Percentiles rank a stretch among this genome's conserved stretches.
phyloP scores from a whole-genome alignment of 129 eudicot genomes.

The Cynara cardunculus region DNA sequence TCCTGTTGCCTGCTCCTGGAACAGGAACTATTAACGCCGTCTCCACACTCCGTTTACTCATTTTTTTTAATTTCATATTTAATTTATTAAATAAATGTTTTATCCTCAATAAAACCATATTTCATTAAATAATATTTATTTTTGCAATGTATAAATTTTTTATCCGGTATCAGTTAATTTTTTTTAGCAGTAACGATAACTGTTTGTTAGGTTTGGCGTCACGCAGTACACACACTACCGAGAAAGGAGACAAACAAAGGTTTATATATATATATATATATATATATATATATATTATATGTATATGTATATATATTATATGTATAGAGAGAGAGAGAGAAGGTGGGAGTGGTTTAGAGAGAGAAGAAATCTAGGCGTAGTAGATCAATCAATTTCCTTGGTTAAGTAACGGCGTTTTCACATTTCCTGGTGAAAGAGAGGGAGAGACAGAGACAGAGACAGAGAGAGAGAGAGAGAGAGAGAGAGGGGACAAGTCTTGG shows the following conservation, averaged over 20 bases:
- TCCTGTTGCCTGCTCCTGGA: conserved; percentile 54
- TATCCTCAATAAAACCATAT: neutral
- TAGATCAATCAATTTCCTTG: conserved; percentile 38
- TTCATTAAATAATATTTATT: neutral
- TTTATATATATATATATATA: neutral
- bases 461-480: conserved; percentile 13
- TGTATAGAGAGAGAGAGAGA: conserved; percentile 26
- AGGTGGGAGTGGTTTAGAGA: conserved; percentile 3
- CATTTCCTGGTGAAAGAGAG: conserved; percentile 16
- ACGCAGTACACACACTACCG: conserved; percentile 25
- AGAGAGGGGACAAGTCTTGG: neutral
- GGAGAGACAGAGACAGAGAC: conserved; percentile 12
- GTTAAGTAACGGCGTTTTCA: conserved; percentile 63
- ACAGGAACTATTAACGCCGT: conserved; percentile 31
- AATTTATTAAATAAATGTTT: too few relatives aligned
- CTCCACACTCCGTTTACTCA: conserved; percentile 1
- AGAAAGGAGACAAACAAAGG: conserved; percentile 3
- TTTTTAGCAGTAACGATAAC: conserved; percentile 16
- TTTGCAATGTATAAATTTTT: neutral
- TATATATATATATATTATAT: neutral
- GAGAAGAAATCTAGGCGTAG: conserved; percentile 37
- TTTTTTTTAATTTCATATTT: neutral
- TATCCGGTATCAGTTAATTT: neutral
- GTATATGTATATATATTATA: neutral
- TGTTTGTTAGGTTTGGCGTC: conserved; percentile 19